Evolutionary conservation across 164 flowering plant species (phyloP).

Genomic region (Dillenia turbinata): DNA sequence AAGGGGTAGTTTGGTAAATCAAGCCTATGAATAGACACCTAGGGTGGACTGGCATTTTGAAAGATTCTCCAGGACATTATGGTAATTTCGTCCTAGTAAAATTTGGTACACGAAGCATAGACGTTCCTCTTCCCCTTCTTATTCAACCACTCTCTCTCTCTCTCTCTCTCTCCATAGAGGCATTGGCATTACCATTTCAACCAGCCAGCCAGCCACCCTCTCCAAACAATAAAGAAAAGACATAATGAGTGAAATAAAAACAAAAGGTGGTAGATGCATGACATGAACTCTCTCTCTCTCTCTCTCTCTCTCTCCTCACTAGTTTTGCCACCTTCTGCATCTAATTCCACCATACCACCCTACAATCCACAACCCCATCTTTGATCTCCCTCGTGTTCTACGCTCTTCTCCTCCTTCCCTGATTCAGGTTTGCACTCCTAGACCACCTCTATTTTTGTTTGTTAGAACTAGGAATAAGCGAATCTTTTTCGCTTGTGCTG

Average conservation of each 20-base stretch:
- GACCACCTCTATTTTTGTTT: conserved; percentile 5
- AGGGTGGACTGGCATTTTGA: not conserved
- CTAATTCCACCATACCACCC: not conserved
- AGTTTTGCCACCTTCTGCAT: conserved; percentile 20
- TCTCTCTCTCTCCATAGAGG: conserved; percentile 1
- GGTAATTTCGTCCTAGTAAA: not conserved
- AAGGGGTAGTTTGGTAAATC: too few species aligned
- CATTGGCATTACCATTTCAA: conserved; percentile 3
- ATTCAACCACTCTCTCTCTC: conserved; percentile 11
- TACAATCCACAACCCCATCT: conserved; percentile 10
- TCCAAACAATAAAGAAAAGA: conserved; percentile 8
- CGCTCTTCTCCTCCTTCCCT: conserved; percentile 9
- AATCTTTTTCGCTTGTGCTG: too few species aligned
- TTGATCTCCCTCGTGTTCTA: conserved; percentile 15
- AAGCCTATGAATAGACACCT: too few species aligned
- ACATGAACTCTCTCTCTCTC: conserved; percentile 34
- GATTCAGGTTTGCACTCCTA: conserved; percentile 14
- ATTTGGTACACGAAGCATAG: not conserved
- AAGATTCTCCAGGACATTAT: not conserved
- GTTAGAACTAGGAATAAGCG: too few species aligned
- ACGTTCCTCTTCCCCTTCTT: conserved; percentile 13
- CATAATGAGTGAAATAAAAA: conserved; percentile 14
- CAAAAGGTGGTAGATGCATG: conserved; percentile 71
- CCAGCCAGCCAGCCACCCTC: conserved; percentile 19
- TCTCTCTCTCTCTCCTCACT: conserved; percentile 8